Percentiles rank a stretch among this genome's conserved stretches.
Evolutionary conservation across 2,329 filamentous ascomycete species (phyloP).

Genomic region (Fusarium torulosum): DNA sequence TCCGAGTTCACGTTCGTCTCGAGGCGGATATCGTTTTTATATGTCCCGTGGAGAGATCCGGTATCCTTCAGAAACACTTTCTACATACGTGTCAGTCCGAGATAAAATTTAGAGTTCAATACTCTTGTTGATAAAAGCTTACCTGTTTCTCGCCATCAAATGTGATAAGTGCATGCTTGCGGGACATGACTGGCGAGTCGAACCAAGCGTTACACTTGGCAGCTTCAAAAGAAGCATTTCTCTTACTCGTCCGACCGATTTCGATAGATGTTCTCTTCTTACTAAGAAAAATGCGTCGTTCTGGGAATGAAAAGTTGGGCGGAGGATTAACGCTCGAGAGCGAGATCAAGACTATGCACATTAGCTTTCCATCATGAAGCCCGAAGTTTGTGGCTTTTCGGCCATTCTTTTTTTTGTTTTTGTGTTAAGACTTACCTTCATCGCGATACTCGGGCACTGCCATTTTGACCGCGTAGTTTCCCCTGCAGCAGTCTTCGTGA

Average conservation of each 20-base stretch:
- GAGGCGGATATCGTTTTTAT: constrained; percentile 54
- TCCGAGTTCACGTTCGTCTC: constrained; percentile 19
- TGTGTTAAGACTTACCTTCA: constrained; percentile 37
- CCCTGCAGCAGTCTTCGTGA: background rate
- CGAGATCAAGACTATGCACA: constrained; percentile 50
- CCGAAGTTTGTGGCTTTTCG: background rate
- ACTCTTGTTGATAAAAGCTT: constrained; percentile 33
- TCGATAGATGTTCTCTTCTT: constrained; percentile 47
- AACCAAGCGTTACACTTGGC: constrained; percentile 72
- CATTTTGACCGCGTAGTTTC: constrained; percentile 26
- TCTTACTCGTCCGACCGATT: constrained; percentile 62
- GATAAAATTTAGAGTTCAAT: background rate
- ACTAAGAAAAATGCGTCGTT: constrained; percentile 52
- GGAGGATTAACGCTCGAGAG: constrained; percentile 45
- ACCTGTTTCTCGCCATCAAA: constrained; percentile 62
- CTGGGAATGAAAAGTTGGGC: constrained; percentile 39
- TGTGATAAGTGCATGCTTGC: constrained; percentile 71
- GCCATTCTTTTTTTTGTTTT: background rate
- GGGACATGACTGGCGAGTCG: constrained; percentile 78
- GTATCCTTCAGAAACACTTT: constrained; percentile 60
- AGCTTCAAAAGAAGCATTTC: constrained; percentile 52
- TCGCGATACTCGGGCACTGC: constrained; percentile 45
- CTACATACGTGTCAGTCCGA: constrained; percentile 53
- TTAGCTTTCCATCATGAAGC: constrained; percentile 22
- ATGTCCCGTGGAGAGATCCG: constrained; percentile 67